Base-by-base conservation (phyloP, 306 rosid species). In the Cucumis sativus region DNA sequence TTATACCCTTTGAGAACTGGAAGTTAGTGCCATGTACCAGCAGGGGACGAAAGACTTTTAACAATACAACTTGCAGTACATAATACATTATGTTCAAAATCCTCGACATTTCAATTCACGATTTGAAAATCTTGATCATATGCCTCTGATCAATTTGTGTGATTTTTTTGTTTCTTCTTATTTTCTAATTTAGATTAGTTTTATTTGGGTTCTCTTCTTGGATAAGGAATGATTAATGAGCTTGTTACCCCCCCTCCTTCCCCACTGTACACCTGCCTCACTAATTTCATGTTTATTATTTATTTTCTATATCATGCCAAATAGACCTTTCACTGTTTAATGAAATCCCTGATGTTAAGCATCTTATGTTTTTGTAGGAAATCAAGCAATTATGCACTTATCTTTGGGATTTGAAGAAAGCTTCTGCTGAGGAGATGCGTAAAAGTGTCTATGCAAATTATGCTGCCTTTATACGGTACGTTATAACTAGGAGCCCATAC, bases 351-450 rank as follows among this genome's bases (percentile, higher is more conserved):
- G 25, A 66, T 13, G 18, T 20, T 14, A 21, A 70, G 13, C 77
- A 28, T 30, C 57, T 71, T 15, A 57, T 70, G 47, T 17, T 61
- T 59, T 57, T 78, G 66, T 87, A 96, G 99, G 99, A 96, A 83
- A 87, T 96, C 79, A 96, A 90, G 82, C 99, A 96, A 78, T 89
- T 96, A 81, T 90, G 99, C 69, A 73, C 97, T 54, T 83, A 91
- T 81, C 93, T 96, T 58, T 83, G 90, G 79, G 97, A 96, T 82
- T 86, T 96, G 83, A 92, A 87, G 87, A 96, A 70, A 84, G 92
- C 99, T 30, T 93, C 99, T 56, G 98, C 99, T 10, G 99, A 96
- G 81, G 99, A 96, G 84, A 92, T 96, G 99, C 99, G 98, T 15
- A 87, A 89, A 83, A 96, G 99, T 82, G 99, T 96, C 82, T 96